These are phyloP conservation scores for Penicillium sp. DNA, from an alignment of 2,329 filamentous ascomycete genomes.

Conservation along the genomic window DNA sequence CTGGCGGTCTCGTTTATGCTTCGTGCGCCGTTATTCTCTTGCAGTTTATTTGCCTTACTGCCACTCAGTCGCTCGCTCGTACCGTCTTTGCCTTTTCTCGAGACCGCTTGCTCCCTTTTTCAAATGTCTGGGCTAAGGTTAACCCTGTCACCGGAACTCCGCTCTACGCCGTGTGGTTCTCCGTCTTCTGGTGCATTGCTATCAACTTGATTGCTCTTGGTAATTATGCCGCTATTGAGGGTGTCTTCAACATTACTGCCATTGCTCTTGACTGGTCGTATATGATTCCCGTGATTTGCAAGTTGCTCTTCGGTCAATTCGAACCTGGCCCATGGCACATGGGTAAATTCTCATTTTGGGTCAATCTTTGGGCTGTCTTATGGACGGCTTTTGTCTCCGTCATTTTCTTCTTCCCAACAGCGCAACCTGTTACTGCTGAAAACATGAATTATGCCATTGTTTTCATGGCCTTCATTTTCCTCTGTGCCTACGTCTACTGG, in stretches of 20 bases:
- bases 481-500: constrained; percentile 14
- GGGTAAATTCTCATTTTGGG: constrained; percentile 36
- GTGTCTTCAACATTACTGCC: constrained; percentile 44
- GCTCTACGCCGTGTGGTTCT: constrained; percentile 54
- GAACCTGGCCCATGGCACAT: constrained; percentile 52
- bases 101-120: constrained; percentile 49
- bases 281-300: constrained; percentile 55
- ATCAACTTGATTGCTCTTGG: constrained; percentile 59
- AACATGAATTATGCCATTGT: constrained; percentile 32
- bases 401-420: constrained; percentile 53
- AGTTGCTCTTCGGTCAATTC: constrained; percentile 48
- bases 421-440: constrained; percentile 42
- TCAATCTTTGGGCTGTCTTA: constrained; percentile 49
- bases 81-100: constrained; percentile 56
- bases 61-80: constrained; percentile 43
- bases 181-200: constrained; percentile 50
- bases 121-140: constrained; percentile 49
- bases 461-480: constrained; percentile 13
- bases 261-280: constrained; percentile 44
- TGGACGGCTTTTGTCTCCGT: constrained; percentile 54
- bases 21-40: constrained; percentile 51
- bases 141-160: constrained; percentile 49
- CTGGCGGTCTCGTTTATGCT: constrained; percentile 52
- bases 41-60: constrained; percentile 15
- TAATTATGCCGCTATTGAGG: constrained; percentile 45